phyloP scores from a whole-genome alignment of 331 rosid species.

The Acacia concinna region DNA sequence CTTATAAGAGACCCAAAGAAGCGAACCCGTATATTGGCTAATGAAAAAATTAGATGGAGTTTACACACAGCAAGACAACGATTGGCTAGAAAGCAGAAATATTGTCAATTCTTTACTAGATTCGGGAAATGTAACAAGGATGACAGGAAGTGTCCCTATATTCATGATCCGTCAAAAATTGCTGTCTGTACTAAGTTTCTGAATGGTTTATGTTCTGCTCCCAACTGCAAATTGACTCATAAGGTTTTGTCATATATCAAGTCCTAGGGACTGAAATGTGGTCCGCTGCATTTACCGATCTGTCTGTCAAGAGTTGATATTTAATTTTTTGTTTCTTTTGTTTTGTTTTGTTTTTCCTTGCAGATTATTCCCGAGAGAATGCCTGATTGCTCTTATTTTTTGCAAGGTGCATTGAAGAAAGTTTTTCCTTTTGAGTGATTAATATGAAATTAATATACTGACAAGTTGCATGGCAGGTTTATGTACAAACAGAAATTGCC shows the following conservation, averaged over 20 bases:
- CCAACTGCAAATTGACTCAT: slow-evolving; percentile 94
- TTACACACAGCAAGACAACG: slow-evolving; percentile 95
- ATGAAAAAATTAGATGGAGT: slow-evolving; percentile 97
- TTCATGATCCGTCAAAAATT: slow-evolving; percentile 92
- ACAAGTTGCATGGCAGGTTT: slow-evolving; percentile 72
- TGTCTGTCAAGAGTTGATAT: slow-evolving; percentile 26
- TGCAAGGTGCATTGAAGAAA: slow-evolving; percentile 66
- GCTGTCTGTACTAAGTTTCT: slow-evolving; percentile 97
- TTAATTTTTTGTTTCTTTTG: slow-evolving; percentile 20
- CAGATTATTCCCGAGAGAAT: slow-evolving; percentile 98
- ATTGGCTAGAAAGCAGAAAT: slow-evolving; percentile 83
- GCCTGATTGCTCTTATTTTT: slow-evolving; percentile 92
- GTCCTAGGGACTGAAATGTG: slow-evolving; percentile 39
- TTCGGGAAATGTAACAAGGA: slow-evolving; percentile 93
- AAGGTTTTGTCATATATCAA: slow-evolving; percentile 60
- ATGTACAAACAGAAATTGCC: slow-evolving; percentile 78
- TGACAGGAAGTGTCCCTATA: slow-evolving; percentile 89
- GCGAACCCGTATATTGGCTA: slow-evolving; percentile 84
- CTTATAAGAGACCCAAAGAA: slow-evolving; percentile 91
- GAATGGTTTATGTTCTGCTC: slow-evolving; percentile 81
- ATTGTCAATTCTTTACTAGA: slow-evolving; percentile 92
- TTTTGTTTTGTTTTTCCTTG: slow-evolving; percentile 30
- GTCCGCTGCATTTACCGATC: slow-evolving; percentile 31
- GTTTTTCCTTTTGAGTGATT: slow-evolving; percentile 13
- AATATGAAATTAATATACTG: slow-evolving; percentile 41